Percentiles rank a stretch among this genome's conserved stretches.
phyloP scores from a whole-genome alignment of 164 flowering plant genomes.

The Berberis thunbergii region DNA sequence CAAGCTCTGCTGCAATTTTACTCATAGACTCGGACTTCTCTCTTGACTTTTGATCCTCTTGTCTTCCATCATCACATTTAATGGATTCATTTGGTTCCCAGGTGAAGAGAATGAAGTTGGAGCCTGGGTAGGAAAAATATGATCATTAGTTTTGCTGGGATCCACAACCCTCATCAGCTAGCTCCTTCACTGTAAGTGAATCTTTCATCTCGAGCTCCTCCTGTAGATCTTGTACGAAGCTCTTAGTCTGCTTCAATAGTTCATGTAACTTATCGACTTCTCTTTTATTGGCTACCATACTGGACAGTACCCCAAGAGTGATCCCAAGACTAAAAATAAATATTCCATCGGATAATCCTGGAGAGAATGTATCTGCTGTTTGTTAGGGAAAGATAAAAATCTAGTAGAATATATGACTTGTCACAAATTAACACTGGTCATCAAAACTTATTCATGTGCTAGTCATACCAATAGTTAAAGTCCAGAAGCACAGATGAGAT shows the following conservation, averaged over 20 bases:
- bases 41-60: constrained; percentile 13
- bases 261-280: constrained; percentile 58
- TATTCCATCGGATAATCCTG: constrained; percentile 36
- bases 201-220: constrained; percentile 95
- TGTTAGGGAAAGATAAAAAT: neutral
- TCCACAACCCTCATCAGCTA: constrained; percentile 37
- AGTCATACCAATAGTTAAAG: no score
- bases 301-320: constrained; percentile 48
- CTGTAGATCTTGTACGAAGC: constrained; percentile 76
- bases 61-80: constrained; percentile 14
- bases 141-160: constrained; percentile 24
- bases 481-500: no score
- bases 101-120: constrained; percentile 14
- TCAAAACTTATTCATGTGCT: no score
- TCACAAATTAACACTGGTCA: no score
- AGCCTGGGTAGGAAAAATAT: constrained; percentile 11
- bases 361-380: neutral
- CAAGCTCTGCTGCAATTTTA: constrained; percentile 89
- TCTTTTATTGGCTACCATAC: constrained; percentile 28
- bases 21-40: constrained; percentile 40
- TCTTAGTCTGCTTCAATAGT: constrained; percentile 50
- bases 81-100: constrained; percentile 15
- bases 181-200: constrained; percentile 64
- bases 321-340: constrained; percentile 51
- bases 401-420: neutral